Base-by-base conservation (phyloP, 1,139 yeast genomes). In the Lodderomyces parapsilosis region DNA sequence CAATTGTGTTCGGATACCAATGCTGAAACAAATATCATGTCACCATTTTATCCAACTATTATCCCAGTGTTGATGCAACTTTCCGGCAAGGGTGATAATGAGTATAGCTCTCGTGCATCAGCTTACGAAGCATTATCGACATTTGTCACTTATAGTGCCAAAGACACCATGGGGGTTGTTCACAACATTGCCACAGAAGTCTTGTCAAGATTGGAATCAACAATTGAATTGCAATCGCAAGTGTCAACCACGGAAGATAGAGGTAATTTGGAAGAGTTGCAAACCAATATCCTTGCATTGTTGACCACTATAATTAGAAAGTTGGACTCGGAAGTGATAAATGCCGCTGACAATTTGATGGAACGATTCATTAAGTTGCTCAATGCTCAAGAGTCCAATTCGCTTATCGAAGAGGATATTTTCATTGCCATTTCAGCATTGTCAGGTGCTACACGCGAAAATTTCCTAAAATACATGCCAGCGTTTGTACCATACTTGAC, bases 51-150 rank as follows among this genome's bases (percentile, higher is more conserved):
- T 59, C 74, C 73, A 23, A 69, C 74, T 7, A 66, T 93, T 43
- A 79, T 90, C 19, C 90, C 91, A 40, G 77, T 83, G 6, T 76
- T 93, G 56, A 60, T 90, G 43, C 76, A 78, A 54, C 78, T 89
- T 36, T 81, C 93, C 20, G 79, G 78, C 38, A 81, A 86, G 56
- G 58, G 70, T 14, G 96, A 89, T 58, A 93, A 93, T 57, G 98
- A 90, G 59, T 76, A 80, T 59, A 83, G 88, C 47, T 79, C 95
- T n/a, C 78, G 99, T 59, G 94, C 98, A 3, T 90, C 97, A 20
- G 96, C 98, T 1, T 93, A 89, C 62, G 97, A 94, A 64, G 96
- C 97, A 0, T 71, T 93, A 53, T 84, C 96, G 2, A 76, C 93
- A 0, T 72, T 91, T 60, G 96, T 91, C 30, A 76, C 82, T 40